Evolutionary conservation across 73 alveolate species (phyloP), one percentile per base, ranked within the genome.

Genomic region (Paramecium sonneborni): DNA sequence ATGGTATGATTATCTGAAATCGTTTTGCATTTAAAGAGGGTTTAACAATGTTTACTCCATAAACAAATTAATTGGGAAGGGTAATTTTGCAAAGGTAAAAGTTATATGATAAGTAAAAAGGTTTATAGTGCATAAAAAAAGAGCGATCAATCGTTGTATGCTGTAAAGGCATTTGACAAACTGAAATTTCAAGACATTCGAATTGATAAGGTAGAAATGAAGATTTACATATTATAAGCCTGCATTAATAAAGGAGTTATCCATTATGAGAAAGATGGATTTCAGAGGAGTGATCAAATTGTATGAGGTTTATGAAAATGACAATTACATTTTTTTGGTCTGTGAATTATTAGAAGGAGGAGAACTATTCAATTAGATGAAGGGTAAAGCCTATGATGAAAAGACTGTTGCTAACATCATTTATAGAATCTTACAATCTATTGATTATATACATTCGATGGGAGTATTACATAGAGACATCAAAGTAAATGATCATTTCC

Each of bases 91-190:
- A 15, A 76, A 82, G 70, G 94, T 88, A 69, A 8, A 43, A 1
- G 30, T 41, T 12, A 43, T 38, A 46, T 26, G 18, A 24, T 41
- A 37, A 18, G 68, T 52, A 52, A 52, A 3, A 9, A 79, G 90
- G 90, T 79, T 23, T 79, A 79, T 46, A 79, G 90, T 46, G 94
- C 94, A 3, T 58, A 39, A 32, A 69, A 62, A 14, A 88, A 88
- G 85, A 44, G 43, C 18, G 87, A 76, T 41, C 58, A 82, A 11
- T 56, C 62, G 26, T 44, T 69, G 35, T 88, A 39, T 67, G 94
- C 94, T 32, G 94, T 88, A 43, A 88, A 88, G 67, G 94, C 94
- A 23, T 88, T 88, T 70, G 94, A 88, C 55, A 88, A 88, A 69
- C 85, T 69, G 52, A 88, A 88, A 88, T 88, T 88, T 46, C 52